phyloP scores from a whole-genome alignment of 257 asterid genomes.

The Solanum peruvianum region DNA sequence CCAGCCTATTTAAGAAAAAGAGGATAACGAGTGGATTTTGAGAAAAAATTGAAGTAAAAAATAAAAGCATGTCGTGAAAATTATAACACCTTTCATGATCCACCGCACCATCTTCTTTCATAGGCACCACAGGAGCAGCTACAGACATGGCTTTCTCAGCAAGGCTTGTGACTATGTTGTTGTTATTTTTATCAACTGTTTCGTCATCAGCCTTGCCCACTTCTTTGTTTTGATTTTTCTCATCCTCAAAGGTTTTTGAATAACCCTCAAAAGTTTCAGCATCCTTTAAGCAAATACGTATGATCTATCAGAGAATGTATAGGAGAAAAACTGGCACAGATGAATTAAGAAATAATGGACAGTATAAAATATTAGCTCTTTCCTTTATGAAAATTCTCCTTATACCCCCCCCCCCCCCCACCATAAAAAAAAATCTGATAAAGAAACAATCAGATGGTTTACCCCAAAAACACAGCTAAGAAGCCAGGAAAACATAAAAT shows the following conservation, averaged over 20 bases:
- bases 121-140: slow-evolving; percentile 91
- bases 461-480: not conserved
- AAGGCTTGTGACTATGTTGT: slow-evolving; percentile 60
- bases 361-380: not conserved
- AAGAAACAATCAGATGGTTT: not conserved
- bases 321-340: not conserved
- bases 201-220: slow-evolving; percentile 21
- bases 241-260: slow-evolving; percentile 26
- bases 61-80: not conserved
- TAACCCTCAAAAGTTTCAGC: slow-evolving; percentile 21
- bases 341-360: not conserved
- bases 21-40: slow-evolving; percentile 17
- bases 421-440: not conserved
- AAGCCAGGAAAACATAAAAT: not conserved
- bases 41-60: not conserved
- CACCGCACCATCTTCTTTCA: slow-evolving; percentile 73
- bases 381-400: not conserved
- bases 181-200: slow-evolving; percentile 27
- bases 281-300: slow-evolving; percentile 33
- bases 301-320: not conserved
- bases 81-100: slow-evolving; percentile 79
- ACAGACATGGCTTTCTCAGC: slow-evolving; percentile 97
- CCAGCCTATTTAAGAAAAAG: slow-evolving; percentile 42
- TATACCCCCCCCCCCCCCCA: not conserved
- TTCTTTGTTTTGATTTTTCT: slow-evolving; percentile 13